Conservation (phyloP, 1,284 basidiomycete genomes). For the Phellopilus nigrolimitatus region DNA sequence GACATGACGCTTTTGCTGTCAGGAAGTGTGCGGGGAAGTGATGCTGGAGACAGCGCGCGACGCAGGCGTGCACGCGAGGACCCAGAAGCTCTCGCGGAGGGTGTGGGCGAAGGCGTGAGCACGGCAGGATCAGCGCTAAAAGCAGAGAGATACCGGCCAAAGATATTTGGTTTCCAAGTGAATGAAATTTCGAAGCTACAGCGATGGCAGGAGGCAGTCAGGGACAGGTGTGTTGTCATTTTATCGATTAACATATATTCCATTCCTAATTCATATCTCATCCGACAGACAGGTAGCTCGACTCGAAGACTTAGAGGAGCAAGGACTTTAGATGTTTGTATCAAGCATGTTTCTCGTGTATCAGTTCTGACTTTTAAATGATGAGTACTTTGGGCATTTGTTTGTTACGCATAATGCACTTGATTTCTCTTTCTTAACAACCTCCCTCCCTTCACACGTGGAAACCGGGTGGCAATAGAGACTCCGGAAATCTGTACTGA, state of each 20-base stretch:
- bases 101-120: constrained; percentile 57
- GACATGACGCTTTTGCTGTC: constrained; percentile 33
- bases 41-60: constrained; percentile 36
- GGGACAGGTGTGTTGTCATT: constrained; percentile 65
- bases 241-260: neutral
- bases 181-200: constrained; percentile 90
- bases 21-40: constrained; percentile 26
- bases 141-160: constrained; percentile 84
- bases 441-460: too few relatives aligned
- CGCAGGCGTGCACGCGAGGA: constrained; percentile 48
- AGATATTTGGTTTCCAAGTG: constrained; percentile 92
- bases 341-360: neutral
- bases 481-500: too few relatives aligned
- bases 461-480: too few relatives aligned
- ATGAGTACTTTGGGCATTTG: constrained; percentile 1
- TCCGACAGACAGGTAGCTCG: constrained; percentile 40
- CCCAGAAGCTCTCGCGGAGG: constrained; percentile 43
- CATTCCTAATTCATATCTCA: neutral
- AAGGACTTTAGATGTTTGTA: constrained; percentile 11
- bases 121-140: constrained; percentile 80
- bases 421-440: too few relatives aligned
- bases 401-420: neutral
- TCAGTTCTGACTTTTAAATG: neutral
- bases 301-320: constrained; percentile 42
- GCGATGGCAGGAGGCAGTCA: constrained; percentile 87